Conservation (phyloP, 495 filamentous ascomycete species). For the Evernia prunastri region DNA sequence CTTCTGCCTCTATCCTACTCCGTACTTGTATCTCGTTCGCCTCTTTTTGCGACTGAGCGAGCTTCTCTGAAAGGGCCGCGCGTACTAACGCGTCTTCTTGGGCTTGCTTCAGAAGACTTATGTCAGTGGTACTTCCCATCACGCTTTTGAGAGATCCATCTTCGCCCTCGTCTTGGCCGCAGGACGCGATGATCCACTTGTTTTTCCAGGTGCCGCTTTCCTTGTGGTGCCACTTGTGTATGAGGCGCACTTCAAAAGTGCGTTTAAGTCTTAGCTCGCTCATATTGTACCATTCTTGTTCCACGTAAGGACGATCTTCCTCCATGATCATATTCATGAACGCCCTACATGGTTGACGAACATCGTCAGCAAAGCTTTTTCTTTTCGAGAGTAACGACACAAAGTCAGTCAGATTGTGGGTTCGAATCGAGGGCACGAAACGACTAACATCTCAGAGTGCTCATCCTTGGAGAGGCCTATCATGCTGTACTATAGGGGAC, state of each 20-base stretch:
- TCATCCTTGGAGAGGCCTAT: neutral
- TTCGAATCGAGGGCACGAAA: neutral
- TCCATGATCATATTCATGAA: neutral
- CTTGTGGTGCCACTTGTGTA: slow-evolving; percentile 61
- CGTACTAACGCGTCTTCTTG: slow-evolving; percentile 37
- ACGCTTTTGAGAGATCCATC: slow-evolving; percentile 56
- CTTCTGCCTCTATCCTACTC: slow-evolving; percentile 52
- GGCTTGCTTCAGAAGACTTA: slow-evolving; percentile 39
- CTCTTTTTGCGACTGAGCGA: neutral
- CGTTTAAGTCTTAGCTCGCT: slow-evolving; percentile 19
- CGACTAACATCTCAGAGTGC: neutral
- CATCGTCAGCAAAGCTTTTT: neutral
- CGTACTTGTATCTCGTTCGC: neutral
- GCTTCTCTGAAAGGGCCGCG: neutral
- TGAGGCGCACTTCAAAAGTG: slow-evolving; percentile 36
- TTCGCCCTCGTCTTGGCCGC: slow-evolving; percentile 56
- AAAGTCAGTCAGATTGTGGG: neutral
- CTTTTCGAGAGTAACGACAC: neutral
- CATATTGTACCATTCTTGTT: slow-evolving; percentile 3
- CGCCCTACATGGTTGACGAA: neutral
- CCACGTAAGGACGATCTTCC: neutral
- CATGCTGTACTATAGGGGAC: neutral
- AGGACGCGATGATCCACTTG: slow-evolving; percentile 48
- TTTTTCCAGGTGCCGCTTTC: neutral
- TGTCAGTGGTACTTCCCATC: slow-evolving; percentile 53